Evolutionary conservation across 2,329 filamentous ascomycete species (phyloP).

Genomic region (Colletotrichum theobromicola): DNA sequence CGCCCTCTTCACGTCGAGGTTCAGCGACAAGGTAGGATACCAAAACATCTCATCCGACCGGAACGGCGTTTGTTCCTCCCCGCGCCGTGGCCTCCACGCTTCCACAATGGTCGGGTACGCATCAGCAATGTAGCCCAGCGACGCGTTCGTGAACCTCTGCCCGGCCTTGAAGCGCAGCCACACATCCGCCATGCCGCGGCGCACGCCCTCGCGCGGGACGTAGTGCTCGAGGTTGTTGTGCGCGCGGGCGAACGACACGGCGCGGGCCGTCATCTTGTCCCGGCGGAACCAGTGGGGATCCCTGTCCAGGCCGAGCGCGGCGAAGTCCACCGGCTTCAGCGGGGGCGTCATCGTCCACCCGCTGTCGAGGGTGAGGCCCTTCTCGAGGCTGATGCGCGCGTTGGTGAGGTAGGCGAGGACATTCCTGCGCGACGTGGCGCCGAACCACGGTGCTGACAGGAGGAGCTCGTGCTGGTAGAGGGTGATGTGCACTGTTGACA

Average conservation of each 20-base stretch:
- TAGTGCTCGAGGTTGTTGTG: conserved; percentile 31
- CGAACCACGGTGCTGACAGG: conserved; percentile 37
- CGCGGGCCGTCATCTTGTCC: not conserved
- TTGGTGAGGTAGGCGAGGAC: conserved; percentile 47
- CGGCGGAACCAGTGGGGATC: conserved; percentile 34
- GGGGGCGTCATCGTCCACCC: conserved; percentile 15
- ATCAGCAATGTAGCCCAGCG: conserved; percentile 71
- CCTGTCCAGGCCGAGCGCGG: conserved; percentile 23
- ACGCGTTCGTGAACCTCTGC: conserved; percentile 67
- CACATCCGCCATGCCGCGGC: conserved; percentile 51
- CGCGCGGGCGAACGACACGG: conserved; percentile 24
- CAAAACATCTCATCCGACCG: conserved; percentile 54
- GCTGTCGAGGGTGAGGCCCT: conserved; percentile 28
- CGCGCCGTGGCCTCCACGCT: conserved; percentile 39
- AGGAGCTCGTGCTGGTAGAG: conserved; percentile 45
- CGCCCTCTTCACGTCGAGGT: conserved; percentile 77
- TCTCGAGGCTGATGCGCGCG: conserved; percentile 33
- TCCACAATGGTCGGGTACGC: conserved; percentile 73
- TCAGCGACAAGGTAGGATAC: conserved; percentile 79
- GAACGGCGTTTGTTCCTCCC: conserved; percentile 36
- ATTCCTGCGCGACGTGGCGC: conserved; percentile 31
- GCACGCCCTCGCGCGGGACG: conserved; percentile 5
- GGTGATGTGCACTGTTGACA: conserved; percentile 46
- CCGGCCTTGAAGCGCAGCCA: conserved; percentile 69
- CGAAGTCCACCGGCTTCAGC: conserved; percentile 29